Evolutionary conservation across 2,329 filamentous ascomycete genomes (phyloP), one percentile per base, ranked within the genome.

Genomic region (Paecilomyces variotii): DNA sequence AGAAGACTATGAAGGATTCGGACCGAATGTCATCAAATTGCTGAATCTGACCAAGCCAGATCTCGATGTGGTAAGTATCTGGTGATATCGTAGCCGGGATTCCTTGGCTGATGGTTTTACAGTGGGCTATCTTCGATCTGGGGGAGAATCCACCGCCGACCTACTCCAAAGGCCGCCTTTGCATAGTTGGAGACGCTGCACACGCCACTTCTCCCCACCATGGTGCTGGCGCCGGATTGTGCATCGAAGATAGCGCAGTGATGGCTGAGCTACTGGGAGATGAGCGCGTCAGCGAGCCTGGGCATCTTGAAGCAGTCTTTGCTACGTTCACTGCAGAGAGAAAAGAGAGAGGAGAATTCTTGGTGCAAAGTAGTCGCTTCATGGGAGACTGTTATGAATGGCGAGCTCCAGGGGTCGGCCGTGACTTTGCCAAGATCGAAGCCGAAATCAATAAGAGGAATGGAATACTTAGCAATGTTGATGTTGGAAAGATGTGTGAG

Each of bases 151-250:
- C 76, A 0, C 67, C 74, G n/a, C 67, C 74, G 1, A 66, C 65
- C 7, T 76, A 73, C 62, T 61, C 68, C 63, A 69, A 74, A 60
- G 67, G 65, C 55, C 66, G 67, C 6, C 58, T 76, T 5, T 67
- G 65, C 12, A 68, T 78, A 39, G 62, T 71, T 32, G 75, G 75
- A 19, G 75, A 77, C 57, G 73, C 75, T 1, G 74, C 74, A 4
- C 76, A 78, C 60, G 75, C 76, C 0, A 76, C 74, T 1, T 70
- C 68, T 0, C 76, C 76, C 2, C 75, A 78, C 59, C 75, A 78
- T 56, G 76, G 76, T 19, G 67, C 70, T 3, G 72, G 71, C 4
- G 72, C 72, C 0, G 70, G 71, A 2, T 65, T 72, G 57, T 70
- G 69, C 56, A 67, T 71, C 39, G 71, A 72, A 57, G 71, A 73